A percentile compares a stretch with the other conserved stretches of the same genome.
These are phyloP conservation scores for Diaporthe australafricana DNA, from an alignment of 2,329 filamentous ascomycete genomes.

Conservation along the genomic window DNA sequence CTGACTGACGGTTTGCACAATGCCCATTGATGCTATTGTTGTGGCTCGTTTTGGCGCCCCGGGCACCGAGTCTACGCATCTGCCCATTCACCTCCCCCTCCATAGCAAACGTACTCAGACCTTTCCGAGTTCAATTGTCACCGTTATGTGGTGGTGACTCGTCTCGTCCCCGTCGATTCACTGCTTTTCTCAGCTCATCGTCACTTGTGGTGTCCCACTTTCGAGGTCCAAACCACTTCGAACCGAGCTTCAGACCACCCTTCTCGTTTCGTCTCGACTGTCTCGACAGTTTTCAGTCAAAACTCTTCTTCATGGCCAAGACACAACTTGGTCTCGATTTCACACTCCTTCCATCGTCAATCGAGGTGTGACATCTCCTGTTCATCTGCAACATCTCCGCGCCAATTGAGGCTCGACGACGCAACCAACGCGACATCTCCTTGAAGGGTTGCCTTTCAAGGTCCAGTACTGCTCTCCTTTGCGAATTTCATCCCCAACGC, in stretches of 20 bases:
- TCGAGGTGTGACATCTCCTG: neutral
- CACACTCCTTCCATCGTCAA: neutral
- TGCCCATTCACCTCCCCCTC: neutral
- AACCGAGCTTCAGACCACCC: neutral
- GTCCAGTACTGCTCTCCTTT: neutral
- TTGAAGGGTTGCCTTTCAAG: neutral
- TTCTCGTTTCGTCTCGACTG: constrained; percentile 1
- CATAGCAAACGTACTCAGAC: neutral
- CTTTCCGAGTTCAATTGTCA: neutral
- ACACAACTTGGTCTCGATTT: neutral
- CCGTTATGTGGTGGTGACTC: neutral
- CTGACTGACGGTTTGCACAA: neutral
- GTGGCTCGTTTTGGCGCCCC: neutral
- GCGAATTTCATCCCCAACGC: neutral
- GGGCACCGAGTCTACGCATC: neutral
- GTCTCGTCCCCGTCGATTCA: neutral
- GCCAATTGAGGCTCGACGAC: neutral
- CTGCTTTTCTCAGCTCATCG: neutral
- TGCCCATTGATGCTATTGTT: constrained; percentile 4
- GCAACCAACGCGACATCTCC: neutral
- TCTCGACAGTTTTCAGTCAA: neutral
- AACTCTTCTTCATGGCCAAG: neutral
- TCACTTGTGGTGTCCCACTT: neutral
- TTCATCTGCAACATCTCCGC: neutral
- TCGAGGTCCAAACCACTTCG: neutral